Conservation (phyloP, 108 stramenopile species). For the Stephanodiscus triporus region DNA sequence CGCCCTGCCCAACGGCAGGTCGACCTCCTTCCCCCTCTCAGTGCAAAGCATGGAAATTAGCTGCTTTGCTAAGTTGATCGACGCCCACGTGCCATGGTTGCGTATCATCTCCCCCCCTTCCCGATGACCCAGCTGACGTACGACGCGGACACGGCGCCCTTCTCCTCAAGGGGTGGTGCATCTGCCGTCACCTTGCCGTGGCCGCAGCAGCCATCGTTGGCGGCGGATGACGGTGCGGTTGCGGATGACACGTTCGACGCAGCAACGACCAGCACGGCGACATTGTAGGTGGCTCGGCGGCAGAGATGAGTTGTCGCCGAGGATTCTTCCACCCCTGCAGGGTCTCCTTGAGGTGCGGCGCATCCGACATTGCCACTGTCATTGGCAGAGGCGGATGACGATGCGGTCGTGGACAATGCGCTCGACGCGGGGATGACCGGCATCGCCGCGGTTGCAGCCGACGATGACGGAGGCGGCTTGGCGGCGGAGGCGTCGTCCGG, state of each 20-base stretch:
- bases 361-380: too few relatives aligned
- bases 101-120: conserved; percentile 91
- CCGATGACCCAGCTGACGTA: conserved; percentile 90
- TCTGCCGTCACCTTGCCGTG: conserved; percentile 5
- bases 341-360: too few relatives aligned
- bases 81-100: conserved; percentile 72
- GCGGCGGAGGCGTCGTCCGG: too few relatives aligned
- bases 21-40: conserved; percentile 65
- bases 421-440: too few relatives aligned
- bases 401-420: too few relatives aligned
- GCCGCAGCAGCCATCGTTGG: neutral
- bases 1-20: conserved; percentile 81
- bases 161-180: conserved; percentile 76
- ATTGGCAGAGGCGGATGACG: too few relatives aligned
- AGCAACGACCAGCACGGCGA: conserved; percentile 5
- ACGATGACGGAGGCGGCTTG: too few relatives aligned
- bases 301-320: too few relatives aligned
- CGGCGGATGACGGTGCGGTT: too few relatives aligned
- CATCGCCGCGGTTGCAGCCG: too few relatives aligned
- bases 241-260: too few relatives aligned
- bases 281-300: neutral
- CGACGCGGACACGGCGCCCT: conserved; percentile 64
- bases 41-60: conserved; percentile 72
- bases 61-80: conserved; percentile 82
- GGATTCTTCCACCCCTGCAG: too few relatives aligned